Conservation (phyloP, 2,329 filamentous ascomycete species). For the Fusarium sp. region DNA sequence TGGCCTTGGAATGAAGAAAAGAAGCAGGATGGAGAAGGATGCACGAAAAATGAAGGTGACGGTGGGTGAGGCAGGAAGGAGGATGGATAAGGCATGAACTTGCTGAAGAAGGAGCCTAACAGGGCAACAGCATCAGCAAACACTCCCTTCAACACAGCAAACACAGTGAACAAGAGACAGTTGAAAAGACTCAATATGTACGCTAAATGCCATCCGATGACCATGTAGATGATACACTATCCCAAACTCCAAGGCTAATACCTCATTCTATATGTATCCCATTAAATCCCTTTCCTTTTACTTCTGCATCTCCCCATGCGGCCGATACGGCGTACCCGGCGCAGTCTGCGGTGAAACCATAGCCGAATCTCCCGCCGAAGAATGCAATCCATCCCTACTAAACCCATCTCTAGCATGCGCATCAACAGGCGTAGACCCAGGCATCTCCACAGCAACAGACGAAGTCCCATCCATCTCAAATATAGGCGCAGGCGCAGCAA, state of each 20-base stretch:
- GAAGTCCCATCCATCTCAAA: slow-evolving; percentile 45
- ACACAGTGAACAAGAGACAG: background rate
- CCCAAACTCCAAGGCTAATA: slow-evolving; percentile 31
- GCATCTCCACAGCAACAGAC: slow-evolving; percentile 29
- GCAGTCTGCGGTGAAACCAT: slow-evolving; percentile 20
- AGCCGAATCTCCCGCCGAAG: background rate
- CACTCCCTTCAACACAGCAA: background rate
- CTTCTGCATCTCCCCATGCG: background rate
- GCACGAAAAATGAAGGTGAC: too few relatives aligned
- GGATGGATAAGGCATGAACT: background rate
- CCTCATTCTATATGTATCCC: slow-evolving; percentile 18
- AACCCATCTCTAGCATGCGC: background rate
- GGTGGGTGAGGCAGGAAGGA: too few relatives aligned
- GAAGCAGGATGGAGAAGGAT: background rate
- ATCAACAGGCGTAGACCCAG: slow-evolving; percentile 18
- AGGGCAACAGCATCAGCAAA: background rate
- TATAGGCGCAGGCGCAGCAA: slow-evolving; percentile 8
- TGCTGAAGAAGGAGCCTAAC: background rate
- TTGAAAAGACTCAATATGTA: slow-evolving; percentile 11
- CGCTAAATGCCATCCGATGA: slow-evolving; percentile 9
- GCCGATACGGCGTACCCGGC: slow-evolving; percentile 6
- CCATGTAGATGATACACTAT: background rate
- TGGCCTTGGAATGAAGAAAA: fast-evolving
- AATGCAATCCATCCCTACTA: background rate
- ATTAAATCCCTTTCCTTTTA: slow-evolving; percentile 12